These are phyloP conservation scores for Schoenoplectus tabernaemontani DNA, from an alignment of 202 grass and related monocot genomes.

Conservation along the genomic window DNA sequence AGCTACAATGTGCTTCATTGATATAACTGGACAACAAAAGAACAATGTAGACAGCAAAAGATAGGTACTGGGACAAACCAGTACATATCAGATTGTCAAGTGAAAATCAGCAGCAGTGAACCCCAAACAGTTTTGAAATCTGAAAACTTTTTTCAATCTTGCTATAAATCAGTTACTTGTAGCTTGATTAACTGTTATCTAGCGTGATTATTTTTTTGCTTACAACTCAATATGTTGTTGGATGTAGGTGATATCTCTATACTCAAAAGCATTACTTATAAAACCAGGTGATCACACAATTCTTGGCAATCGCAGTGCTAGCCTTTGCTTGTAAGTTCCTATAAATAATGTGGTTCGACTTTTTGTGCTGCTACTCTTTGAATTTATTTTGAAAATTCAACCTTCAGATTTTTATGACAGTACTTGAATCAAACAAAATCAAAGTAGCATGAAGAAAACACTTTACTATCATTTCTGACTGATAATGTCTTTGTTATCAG, in stretches of 20 bases:
- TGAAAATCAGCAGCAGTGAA: background rate
- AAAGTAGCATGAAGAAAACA: background rate
- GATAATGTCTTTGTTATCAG: slow-evolving; percentile 38
- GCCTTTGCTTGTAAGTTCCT: slow-evolving; percentile 74
- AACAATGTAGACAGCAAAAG: background rate
- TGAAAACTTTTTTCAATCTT: background rate
- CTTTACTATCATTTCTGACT: slow-evolving; percentile 33
- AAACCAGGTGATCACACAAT: slow-evolving; percentile 72
- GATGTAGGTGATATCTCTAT: slow-evolving; percentile 67
- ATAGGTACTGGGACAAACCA: background rate
- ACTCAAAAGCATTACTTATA: slow-evolving; percentile 70
- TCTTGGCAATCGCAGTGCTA: slow-evolving; percentile 78
- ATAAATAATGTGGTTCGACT: slow-evolving; percentile 14
- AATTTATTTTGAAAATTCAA: slow-evolving; percentile 19
- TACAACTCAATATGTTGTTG: slow-evolving; percentile 32
- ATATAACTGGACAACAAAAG: background rate
- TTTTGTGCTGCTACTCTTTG: background rate
- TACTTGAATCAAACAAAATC: background rate
- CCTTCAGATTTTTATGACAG: background rate
- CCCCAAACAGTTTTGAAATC: background rate
- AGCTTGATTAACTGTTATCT: background rate
- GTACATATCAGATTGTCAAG: background rate
- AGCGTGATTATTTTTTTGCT: background rate
- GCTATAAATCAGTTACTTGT: background rate
- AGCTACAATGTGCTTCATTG: background rate